These are phyloP conservation scores for Collybiopsis confluens DNA, from an alignment of 768 basidiomycete genomes.

Conservation along the genomic window DNA sequence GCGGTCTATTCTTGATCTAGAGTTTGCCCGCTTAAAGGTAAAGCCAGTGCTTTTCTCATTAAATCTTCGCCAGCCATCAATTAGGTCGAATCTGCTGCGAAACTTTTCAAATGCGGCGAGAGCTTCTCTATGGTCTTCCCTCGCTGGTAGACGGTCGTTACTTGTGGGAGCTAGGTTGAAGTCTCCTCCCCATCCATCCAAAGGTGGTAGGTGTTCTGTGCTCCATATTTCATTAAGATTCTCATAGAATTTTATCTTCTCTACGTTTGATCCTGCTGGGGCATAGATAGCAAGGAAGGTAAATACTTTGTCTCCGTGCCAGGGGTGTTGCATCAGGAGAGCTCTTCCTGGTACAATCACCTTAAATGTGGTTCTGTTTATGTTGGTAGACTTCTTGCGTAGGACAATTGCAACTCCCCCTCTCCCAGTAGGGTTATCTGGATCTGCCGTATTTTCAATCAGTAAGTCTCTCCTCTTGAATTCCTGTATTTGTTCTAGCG, in stretches of 20 bases:
- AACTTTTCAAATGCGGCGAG: slow-evolving; percentile 16
- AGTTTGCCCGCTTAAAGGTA: slow-evolving; percentile 20
- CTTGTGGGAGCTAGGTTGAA: slow-evolving; percentile 37
- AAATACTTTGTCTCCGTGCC: slow-evolving; percentile 17
- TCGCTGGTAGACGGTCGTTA: slow-evolving; percentile 29
- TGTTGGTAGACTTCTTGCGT: slow-evolving; percentile 23
- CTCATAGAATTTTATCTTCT: slow-evolving; percentile 28
- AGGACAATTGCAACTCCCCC: slow-evolving; percentile 30
- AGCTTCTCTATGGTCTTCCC: slow-evolving; percentile 13
- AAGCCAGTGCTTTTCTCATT: slow-evolving; percentile 18
- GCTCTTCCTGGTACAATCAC: slow-evolving; percentile 26
- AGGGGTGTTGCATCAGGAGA: slow-evolving; percentile 10
- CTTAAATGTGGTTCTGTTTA: slow-evolving; percentile 7
- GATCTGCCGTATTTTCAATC: slow-evolving; percentile 15
- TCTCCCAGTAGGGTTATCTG: slow-evolving; percentile 13
- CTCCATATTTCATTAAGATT: slow-evolving; percentile 10
- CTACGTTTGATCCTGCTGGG: slow-evolving; percentile 20
- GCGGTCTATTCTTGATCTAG: slow-evolving; percentile 30
- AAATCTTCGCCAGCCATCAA: slow-evolving; percentile 28
- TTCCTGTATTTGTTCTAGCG: slow-evolving; percentile 1
- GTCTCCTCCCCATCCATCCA: slow-evolving; percentile 35
- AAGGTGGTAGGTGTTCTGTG: slow-evolving; percentile 10
- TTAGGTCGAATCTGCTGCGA: slow-evolving; percentile 13
- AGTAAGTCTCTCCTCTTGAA: slow-evolving; percentile 10
- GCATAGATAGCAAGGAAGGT: slow-evolving; percentile 30